Percentiles rank a stretch among this genome's conserved stretches.
Evolutionary conservation across 805 yeast genomes (phyloP).

Genomic region (Hanseniaspora pseudoguilliermondii): DNA sequence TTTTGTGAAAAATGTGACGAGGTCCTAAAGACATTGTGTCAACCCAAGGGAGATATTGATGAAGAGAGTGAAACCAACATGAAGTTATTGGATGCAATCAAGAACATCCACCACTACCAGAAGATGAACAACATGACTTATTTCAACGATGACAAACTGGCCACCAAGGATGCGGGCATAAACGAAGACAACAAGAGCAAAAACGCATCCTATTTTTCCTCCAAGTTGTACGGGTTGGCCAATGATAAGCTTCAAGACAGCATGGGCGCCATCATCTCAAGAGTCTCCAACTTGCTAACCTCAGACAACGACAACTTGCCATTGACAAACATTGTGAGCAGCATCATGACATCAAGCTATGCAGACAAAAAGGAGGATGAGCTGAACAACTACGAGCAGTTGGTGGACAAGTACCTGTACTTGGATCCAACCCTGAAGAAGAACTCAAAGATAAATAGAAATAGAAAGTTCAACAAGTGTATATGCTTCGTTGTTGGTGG

Average conservation of each 20-base stretch:
- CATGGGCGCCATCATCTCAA: slow-evolving; percentile 75
- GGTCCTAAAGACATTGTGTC: not conserved
- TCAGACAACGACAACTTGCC: slow-evolving; percentile 86
- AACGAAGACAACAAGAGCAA: slow-evolving; percentile 28
- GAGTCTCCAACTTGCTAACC: slow-evolving; percentile 60
- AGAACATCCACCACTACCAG: slow-evolving; percentile 67
- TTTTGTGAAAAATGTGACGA: slow-evolving; percentile 10
- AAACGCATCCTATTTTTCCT: slow-evolving; percentile 58
- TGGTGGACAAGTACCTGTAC: slow-evolving; percentile 81
- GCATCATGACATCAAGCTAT: slow-evolving; percentile 71
- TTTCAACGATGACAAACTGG: slow-evolving; percentile 19
- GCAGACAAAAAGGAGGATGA: slow-evolving; percentile 52
- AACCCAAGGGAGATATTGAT: slow-evolving; percentile 35
- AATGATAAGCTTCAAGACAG: slow-evolving; percentile 81
- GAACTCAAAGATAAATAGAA: slow-evolving; percentile 80
- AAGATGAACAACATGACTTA: slow-evolving; percentile 51
- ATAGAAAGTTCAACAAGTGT: slow-evolving; percentile 68
- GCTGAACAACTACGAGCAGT: slow-evolving; percentile 45
- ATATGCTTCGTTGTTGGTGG: slow-evolving; percentile 93
- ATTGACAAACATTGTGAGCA: slow-evolving; percentile 78
- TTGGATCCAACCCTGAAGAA: slow-evolving; percentile 78
- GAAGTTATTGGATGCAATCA: slow-evolving; percentile 39
- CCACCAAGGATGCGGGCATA: not conserved
- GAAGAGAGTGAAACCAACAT: slow-evolving; percentile 45
- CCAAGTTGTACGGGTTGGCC: slow-evolving; percentile 64